Conservation (phyloP, 2,329 filamentous ascomycete genomes). For the Lecanoromycetidae sp. region DNA sequence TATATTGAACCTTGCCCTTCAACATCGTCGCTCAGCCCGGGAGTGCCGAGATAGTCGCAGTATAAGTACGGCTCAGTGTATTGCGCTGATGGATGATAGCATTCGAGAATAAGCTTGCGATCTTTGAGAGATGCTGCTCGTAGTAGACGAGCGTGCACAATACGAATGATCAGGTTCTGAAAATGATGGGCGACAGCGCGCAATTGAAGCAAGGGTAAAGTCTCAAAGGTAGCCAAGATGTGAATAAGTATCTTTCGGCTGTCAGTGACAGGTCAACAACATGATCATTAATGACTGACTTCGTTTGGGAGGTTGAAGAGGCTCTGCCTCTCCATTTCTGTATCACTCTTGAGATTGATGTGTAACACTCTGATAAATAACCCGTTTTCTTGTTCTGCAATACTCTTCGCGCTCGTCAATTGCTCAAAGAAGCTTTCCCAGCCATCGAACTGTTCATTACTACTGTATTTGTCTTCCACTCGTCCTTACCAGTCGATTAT, state of each 20-base stretch:
- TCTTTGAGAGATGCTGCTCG: slow-evolving; percentile 45
- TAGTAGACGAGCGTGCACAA: slow-evolving; percentile 53
- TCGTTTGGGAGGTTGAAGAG: slow-evolving; percentile 17
- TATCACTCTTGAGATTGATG: background rate
- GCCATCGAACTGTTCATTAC: background rate
- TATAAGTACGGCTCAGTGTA: slow-evolving; percentile 56
- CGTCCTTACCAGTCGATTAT: background rate
- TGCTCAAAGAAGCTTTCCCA: background rate
- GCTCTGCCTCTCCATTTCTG: background rate
- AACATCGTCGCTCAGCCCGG: slow-evolving; percentile 40
- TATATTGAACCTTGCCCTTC: slow-evolving; percentile 29
- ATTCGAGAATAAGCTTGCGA: slow-evolving; percentile 63
- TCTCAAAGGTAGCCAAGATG: slow-evolving; percentile 38
- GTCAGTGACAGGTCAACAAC: background rate
- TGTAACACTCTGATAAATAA: background rate
- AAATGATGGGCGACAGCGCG: slow-evolving; percentile 51
- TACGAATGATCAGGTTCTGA: slow-evolving; percentile 48
- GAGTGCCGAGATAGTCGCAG: slow-evolving; percentile 55
- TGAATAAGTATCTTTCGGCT: slow-evolving; percentile 39
- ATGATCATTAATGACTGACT: background rate
- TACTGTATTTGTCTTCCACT: background rate
- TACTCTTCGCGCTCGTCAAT: background rate
- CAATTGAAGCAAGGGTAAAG: slow-evolving; percentile 43
- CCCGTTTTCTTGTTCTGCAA: background rate
- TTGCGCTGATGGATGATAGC: slow-evolving; percentile 60